A percentile compares a stretch with the other conserved stretches of the same genome.
These are phyloP conservation scores for Kodamaea ohmeri DNA, from an alignment of 1,139 yeast species.

Conservation along the genomic window DNA sequence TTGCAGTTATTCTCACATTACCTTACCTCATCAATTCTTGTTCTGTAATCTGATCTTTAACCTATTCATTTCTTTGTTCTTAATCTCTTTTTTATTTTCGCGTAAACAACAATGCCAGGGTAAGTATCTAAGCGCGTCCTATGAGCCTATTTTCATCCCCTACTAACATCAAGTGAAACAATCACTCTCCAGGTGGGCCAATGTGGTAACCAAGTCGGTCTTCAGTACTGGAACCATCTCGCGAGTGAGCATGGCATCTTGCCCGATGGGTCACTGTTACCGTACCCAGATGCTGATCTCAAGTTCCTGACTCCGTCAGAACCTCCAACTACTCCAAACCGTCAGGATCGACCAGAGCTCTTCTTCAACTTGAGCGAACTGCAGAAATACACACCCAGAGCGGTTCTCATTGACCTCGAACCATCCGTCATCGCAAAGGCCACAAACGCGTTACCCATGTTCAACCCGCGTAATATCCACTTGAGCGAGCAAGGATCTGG, in stretches of 20 bases:
- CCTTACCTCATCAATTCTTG: not conserved
- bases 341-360: constrained; percentile 76
- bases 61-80: not conserved
- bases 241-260: constrained; percentile 85
- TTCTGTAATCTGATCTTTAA: not conserved
- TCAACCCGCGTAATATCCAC: constrained; percentile 82
- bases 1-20: too few relatives aligned
- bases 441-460: constrained; percentile 57
- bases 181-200: constrained; percentile 63
- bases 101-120: constrained; percentile 13
- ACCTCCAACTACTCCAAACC: constrained; percentile 11
- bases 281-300: constrained; percentile 13
- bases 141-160: not conserved
- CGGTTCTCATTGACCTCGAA: constrained; percentile 81
- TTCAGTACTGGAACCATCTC: constrained; percentile 89
- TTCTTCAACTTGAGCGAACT: constrained; percentile 76
- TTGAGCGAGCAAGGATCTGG: constrained; percentile 79
- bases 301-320: constrained; percentile 11
- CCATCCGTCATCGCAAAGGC: constrained; percentile 83
- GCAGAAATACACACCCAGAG: constrained; percentile 82
- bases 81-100: not conserved
- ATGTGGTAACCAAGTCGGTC: constrained; percentile 96
- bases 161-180: constrained; percentile 42
- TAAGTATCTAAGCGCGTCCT: constrained; percentile 8
- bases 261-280: constrained; percentile 59